Evolutionary conservation across 805 yeast genomes (phyloP).

Genomic region (Candida yuanshanica): DNA sequence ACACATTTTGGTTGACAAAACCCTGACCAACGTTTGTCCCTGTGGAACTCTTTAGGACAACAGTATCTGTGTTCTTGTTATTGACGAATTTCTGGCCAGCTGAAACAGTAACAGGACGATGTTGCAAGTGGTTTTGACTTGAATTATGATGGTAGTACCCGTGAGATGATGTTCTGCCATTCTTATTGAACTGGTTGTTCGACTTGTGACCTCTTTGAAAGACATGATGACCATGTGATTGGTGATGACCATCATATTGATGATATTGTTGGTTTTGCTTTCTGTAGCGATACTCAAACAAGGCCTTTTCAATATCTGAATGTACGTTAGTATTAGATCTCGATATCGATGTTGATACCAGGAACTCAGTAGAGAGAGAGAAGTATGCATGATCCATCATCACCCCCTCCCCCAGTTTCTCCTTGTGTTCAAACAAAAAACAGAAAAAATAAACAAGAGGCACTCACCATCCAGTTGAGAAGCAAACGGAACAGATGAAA

Average conservation of each 20-base stretch:
- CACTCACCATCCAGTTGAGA: slow-evolving; percentile 16
- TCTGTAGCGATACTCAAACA: slow-evolving; percentile 21
- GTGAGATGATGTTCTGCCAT: not conserved
- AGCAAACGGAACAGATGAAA: slow-evolving; percentile 10
- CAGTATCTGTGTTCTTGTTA: not conserved
- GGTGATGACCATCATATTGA: slow-evolving; percentile 1
- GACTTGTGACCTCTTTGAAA: not conserved
- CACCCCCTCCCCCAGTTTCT: slow-evolving; percentile 1
- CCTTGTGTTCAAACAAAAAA: no score
- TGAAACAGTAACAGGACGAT: not conserved
- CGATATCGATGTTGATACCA: no score
- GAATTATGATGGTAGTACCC: not conserved
- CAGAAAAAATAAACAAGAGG: not conserved
- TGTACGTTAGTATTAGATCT: not conserved
- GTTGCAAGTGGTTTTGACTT: not conserved
- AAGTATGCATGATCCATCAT: no score
- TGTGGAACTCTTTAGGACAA: not conserved
- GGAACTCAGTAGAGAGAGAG: no score
- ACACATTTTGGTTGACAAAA: not conserved
- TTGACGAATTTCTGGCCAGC: not conserved
- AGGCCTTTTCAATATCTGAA: slow-evolving; percentile 20
- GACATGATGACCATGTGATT: not conserved
- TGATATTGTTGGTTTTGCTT: slow-evolving; percentile 14
- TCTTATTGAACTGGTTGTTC: not conserved
- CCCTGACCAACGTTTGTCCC: no score